Base-by-base conservation (phyloP, 768 basidiomycete genomes). In the Kwoniella sp. region DNA sequence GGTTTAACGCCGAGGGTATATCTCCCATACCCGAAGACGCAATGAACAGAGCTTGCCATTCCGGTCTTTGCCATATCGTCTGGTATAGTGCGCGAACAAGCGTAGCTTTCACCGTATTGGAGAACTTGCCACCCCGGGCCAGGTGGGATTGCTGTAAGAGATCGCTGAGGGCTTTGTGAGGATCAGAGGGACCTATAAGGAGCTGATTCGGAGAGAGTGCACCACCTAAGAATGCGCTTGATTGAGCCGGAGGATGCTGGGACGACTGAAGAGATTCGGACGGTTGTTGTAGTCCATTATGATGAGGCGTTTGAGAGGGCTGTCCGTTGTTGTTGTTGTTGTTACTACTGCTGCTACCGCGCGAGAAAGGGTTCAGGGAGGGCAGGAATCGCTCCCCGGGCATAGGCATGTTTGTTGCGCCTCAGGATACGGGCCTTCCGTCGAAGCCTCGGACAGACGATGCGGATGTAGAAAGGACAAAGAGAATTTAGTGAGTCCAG, bases 21-120 rank as follows among this genome's bases (percentile, higher is more conserved):
- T 38, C 30, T 28, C 26, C 38, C 47, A 56, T 53, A 37, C 41
- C 38, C 37, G 25, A 13, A 4, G 37, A 45, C 13, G 60, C 45
- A 13, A 68, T 29, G 37, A 64, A 68, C 17, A 64, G 47, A 31
- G 37, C 47, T 34, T 45, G 38, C 67, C 67, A 68, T 26, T 68
- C 62, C 17, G 56, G 48, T 51, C 29, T 48, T 28, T 57, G 58
- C 67, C 67, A 68, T 34, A 68, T 29, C 30, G 58, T 55, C n/a
- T 61, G 54, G 47, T 63, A 65, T 20, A 68, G 29, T 11, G 51
- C 51, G 13, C 63, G 20, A n/a, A 61, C 55, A 17, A 68, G 9
- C 25, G 52, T 38, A n/a, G 62, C 57, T 53, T 53, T 64, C 5
- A 62, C 53, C 1, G 51, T 50, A 17, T 55, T 55, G 29, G 67